Conservation (phyloP, 306 rosid species). For the Parietaria judaica region DNA sequence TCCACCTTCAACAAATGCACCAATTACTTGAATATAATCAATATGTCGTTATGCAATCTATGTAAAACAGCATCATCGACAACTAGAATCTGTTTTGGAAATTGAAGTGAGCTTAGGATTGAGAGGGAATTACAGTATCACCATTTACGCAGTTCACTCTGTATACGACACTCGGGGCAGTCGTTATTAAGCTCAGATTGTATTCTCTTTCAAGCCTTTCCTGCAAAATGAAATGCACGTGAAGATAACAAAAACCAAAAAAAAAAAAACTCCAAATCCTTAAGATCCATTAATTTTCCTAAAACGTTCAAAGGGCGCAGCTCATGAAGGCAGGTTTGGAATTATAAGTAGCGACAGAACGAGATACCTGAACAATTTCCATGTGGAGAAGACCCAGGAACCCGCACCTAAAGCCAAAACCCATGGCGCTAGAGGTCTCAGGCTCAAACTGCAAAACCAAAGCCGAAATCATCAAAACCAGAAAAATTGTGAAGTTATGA, state of each 20-base stretch:
- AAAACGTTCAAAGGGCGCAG: not conserved
- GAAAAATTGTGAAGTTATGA: too few relatives aligned
- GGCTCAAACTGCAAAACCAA: slow-evolving; percentile 67
- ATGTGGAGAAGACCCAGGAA: slow-evolving; percentile 90
- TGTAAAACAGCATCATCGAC: not conserved
- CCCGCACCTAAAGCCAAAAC: slow-evolving; percentile 98
- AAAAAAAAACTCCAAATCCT: not conserved
- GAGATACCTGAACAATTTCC: slow-evolving; percentile 91
- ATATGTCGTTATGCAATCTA: not conserved
- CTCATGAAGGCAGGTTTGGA: not conserved
- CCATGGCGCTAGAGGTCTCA: slow-evolving; percentile 93
- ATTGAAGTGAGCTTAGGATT: slow-evolving; percentile 8
- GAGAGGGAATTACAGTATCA: slow-evolving; percentile 48
- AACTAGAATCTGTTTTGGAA: not conserved
- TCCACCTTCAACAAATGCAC: slow-evolving; percentile 31
- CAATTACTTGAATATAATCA: not conserved
- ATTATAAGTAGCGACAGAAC: slow-evolving; percentile 3
- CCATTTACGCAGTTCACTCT: slow-evolving; percentile 63
- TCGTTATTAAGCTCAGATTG: slow-evolving; percentile 13
- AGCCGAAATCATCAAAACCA: not conserved
- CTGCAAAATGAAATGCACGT: slow-evolving; percentile 2
- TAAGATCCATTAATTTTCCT: slow-evolving; percentile 50
- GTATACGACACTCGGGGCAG: slow-evolving; percentile 19
- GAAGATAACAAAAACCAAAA: not conserved
- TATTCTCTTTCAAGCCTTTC: slow-evolving; percentile 21